Base-by-base conservation (phyloP, 129 eudicot species). In the Centrapalus pauciflorus region DNA sequence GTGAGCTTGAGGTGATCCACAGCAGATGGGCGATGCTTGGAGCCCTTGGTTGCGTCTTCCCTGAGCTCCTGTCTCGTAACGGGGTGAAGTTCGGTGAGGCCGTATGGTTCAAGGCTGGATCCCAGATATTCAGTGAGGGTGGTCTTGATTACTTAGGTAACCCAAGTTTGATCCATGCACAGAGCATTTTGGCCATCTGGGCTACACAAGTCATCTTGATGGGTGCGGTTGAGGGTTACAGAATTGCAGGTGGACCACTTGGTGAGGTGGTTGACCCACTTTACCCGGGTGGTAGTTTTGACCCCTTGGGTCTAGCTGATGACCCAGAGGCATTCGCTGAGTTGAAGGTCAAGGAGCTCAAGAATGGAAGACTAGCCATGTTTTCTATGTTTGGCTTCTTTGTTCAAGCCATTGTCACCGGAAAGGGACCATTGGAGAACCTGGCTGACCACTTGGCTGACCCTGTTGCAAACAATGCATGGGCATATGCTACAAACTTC, bases 391-490 rank as follows among this genome's bases (percentile, higher is more conserved):
- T 85, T 30, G 93, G 93, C 1, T 85, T 85, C 85, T 85, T 85
- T 30, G 92, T 85, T 55, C 93, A 86, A 64, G 93, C 85, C 24
- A 86, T 86, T 40, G 93, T 86, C 10, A 86, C 88, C 69, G 93
- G 93, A 70, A 86, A 86, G 82, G 93, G 93, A 8, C 93, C 91
- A 20, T 80, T 86, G 78, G 93, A 86, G 81, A 86, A 86, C 76
- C 66, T 86, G 1, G 93, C 81, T 30, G 93, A 86, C 70, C 93
- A 82, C 26, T 83, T 86, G 24, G 84, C 88, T 3, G 81, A 76
- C 73, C 82, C 82, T 14, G 82, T 77, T 45, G 67, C 67, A 4
- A 77, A 77, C 82, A 77, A 77, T 24, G 82, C 82, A 7, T 77
- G 82, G 82, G 58, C 82, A 26, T 77, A 70, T 46, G 82, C 77